Conservation (phyloP, 129 eudicot species). For the Flaveria linearis region DNA sequence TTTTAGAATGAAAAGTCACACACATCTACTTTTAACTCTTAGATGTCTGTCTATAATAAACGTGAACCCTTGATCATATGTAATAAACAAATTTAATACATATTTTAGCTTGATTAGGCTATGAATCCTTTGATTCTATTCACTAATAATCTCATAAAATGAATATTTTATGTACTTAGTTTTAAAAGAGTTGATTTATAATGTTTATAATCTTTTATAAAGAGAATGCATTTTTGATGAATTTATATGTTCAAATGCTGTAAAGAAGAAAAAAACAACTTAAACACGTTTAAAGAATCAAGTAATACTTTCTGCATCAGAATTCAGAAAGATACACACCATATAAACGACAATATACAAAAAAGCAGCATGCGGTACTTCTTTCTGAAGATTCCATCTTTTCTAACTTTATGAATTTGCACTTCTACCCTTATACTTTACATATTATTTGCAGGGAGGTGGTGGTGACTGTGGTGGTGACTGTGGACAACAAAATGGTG, state of each 20-base stretch:
- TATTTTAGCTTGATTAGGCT: no score
- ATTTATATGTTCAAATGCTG: background rate
- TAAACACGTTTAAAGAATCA: conserved; percentile 5
- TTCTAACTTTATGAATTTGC: conserved; percentile 7
- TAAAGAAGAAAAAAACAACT: background rate
- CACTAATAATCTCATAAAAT: no score
- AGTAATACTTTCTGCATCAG: background rate
- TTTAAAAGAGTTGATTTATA: no score
- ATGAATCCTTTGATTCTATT: no score
- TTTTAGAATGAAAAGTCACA: no score
- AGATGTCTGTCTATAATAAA: no score
- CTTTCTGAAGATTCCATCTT: conserved; percentile 44
- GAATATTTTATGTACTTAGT: background rate
- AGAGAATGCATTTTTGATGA: background rate
- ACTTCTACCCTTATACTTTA: conserved; percentile 23
- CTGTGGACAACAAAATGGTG: conserved; percentile 32
- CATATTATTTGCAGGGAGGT: conserved; percentile 32
- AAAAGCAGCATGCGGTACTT: conserved; percentile 62
- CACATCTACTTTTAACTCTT: no score
- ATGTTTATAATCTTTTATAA: no score
- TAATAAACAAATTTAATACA: no score
- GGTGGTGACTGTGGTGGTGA: no score
- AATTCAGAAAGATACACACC: conserved; percentile 19
- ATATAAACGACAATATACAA: conserved; percentile 49
- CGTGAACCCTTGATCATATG: no score